These are phyloP conservation scores for Apophysomyces trapeziformis DNA, from an alignment of 371 early-diverging fungal genomes.

Conservation along the genomic window DNA sequence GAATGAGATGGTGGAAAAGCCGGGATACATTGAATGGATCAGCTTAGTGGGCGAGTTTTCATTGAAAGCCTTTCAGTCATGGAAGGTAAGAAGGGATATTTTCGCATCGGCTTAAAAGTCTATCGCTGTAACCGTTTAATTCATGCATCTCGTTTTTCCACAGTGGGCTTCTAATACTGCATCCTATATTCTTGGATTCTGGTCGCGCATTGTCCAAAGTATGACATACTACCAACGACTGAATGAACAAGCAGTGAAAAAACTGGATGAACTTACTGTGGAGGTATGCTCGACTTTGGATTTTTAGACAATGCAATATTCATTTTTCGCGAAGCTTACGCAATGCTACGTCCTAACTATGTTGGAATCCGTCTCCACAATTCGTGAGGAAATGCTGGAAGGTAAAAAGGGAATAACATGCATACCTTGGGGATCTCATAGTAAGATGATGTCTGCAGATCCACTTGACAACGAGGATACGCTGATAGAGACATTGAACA, in stretches of 20 bases:
- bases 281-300: neutral
- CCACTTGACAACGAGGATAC: conserved; percentile 75
- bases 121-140: neutral
- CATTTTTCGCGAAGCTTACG: conserved; percentile 27
- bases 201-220: conserved; percentile 73
- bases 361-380: conserved; percentile 51
- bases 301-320: neutral
- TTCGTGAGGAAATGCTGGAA: conserved; percentile 61
- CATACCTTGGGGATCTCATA: neutral
- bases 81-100: conserved; percentile 53
- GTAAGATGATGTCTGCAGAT: conserved; percentile 35
- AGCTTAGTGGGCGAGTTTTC: conserved; percentile 70
- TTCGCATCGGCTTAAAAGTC: neutral
- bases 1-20: conserved; percentile 68
- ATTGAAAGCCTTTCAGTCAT: conserved; percentile 66
- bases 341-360: conserved; percentile 53
- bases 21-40: conserved; percentile 70
- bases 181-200: conserved; percentile 79
- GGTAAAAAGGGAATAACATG: conserved; percentile 34
- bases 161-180: conserved; percentile 77
- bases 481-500: conserved; percentile 65
- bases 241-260: conserved; percentile 23
- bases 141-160: neutral
- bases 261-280: conserved; percentile 28
- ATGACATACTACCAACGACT: conserved; percentile 48